phyloP scores from a whole-genome alignment of 1,139 yeast species.

The Pichia norvegensis region DNA sequence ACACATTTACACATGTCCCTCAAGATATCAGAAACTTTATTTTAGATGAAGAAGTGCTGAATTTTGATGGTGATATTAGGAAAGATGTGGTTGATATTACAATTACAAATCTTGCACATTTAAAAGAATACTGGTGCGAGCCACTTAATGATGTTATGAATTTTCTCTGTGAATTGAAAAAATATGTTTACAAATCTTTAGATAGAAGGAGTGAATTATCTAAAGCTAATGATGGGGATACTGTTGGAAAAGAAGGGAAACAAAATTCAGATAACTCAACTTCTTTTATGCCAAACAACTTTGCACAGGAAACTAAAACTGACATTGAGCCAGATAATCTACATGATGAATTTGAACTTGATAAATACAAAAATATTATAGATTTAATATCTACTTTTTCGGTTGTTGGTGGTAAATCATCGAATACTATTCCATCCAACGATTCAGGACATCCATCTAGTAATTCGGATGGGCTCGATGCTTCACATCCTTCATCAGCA shows the following conservation, averaged over 20 bases:
- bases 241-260: background rate
- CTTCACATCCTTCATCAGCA: background rate
- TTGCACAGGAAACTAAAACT: background rate
- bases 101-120: slow-evolving; percentile 1
- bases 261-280: background rate
- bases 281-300: background rate
- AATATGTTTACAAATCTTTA: slow-evolving; percentile 8
- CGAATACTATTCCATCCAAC: background rate
- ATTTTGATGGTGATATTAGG: slow-evolving; percentile 13
- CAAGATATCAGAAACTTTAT: slow-evolving; percentile 10
- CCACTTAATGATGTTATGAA: slow-evolving; percentile 11
- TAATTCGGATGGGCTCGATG: background rate
- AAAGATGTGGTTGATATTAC: slow-evolving; percentile 10
- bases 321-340: background rate
- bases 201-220: background rate
- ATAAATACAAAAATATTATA: slow-evolving; percentile 6
- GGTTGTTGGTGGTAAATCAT: background rate
- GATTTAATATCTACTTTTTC: slow-evolving; percentile 3
- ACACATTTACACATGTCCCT: slow-evolving; percentile 10
- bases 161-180: slow-evolving; percentile 10
- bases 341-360: slow-evolving; percentile 4
- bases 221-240: background rate
- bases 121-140: slow-evolving; percentile 8
- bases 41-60: slow-evolving; percentile 9
- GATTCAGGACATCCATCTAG: background rate